These are phyloP conservation scores for Solanum habrochaites DNA, from an alignment of 257 asterid species.

Conservation along the genomic window DNA sequence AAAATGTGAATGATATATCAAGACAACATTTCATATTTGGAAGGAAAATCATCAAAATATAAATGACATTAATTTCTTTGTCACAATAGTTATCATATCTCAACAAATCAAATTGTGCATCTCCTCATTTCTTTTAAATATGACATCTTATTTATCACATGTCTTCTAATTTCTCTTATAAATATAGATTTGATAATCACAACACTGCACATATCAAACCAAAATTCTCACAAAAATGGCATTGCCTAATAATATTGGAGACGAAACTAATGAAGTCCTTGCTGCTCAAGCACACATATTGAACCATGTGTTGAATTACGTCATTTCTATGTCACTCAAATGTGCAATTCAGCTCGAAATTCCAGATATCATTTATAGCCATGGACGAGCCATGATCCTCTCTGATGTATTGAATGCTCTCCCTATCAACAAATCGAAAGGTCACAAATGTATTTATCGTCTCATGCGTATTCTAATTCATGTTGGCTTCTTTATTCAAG, in stretches of 20 bases:
- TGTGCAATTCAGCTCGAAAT: background rate
- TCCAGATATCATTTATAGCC: background rate
- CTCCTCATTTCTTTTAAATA: background rate
- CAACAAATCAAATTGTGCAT: background rate
- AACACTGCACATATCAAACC: background rate
- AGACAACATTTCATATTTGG: background rate
- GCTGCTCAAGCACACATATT: constrained; percentile 14
- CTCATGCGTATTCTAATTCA: too few relatives aligned
- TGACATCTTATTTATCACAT: background rate
- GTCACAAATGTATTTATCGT: too few relatives aligned
- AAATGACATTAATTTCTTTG: background rate
- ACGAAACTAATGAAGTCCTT: background rate
- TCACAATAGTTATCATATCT: background rate
- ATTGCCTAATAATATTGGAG: background rate
- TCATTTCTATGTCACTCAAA: background rate
- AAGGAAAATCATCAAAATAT: background rate
- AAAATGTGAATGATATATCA: background rate
- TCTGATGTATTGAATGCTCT: too few relatives aligned
- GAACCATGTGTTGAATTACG: background rate
- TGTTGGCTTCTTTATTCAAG: too few relatives aligned
- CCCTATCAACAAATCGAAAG: too few relatives aligned
- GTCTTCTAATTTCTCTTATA: background rate
- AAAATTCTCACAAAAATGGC: background rate
- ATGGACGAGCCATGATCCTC: background rate
- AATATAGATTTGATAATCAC: background rate